Conservation (phyloP, 345 rosid genomes). For the Arabidopsis arenosa region DNA sequence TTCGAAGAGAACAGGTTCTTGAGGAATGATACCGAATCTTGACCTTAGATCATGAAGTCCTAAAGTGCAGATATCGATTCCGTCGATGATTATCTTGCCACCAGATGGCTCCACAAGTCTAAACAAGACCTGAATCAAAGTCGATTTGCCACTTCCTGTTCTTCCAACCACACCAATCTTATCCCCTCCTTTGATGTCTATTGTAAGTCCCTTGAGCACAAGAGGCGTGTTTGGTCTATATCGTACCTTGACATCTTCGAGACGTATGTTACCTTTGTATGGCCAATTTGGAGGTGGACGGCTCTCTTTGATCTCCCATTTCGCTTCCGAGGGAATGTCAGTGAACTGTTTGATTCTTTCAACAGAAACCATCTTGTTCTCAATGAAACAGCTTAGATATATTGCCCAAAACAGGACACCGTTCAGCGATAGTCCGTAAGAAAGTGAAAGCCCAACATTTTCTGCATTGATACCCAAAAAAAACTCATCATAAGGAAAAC, state of each 20-base stretch:
- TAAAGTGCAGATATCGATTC: conserved; percentile 68
- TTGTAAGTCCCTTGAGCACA: conserved; percentile 81
- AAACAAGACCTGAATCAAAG: conserved; percentile 87
- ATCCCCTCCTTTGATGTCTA: conserved; percentile 85
- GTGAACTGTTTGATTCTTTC: conserved; percentile 94
- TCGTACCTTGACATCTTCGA: conserved; percentile 81
- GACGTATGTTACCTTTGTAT: conserved; percentile 67
- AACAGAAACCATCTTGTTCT: conserved; percentile 90
- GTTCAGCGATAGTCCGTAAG: conserved; percentile 89
- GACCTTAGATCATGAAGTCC: conserved; percentile 96
- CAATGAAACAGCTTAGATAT: conserved; percentile 83
- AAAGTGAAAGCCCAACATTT: conserved; percentile 88
- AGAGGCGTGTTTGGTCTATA: conserved; percentile 90
- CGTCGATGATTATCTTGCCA: conserved; percentile 83
- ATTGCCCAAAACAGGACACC: conserved; percentile 78
- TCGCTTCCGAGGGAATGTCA: conserved; percentile 75
- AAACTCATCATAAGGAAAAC: background rate
- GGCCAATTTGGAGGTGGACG: conserved; percentile 88
- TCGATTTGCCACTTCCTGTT: conserved; percentile 97
- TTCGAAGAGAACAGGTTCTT: conserved; percentile 97
- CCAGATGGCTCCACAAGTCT: conserved; percentile 89
- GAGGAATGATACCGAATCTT: conserved; percentile 94
- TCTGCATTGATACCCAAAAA: conserved; percentile 47
- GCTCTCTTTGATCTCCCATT: conserved; percentile 69
- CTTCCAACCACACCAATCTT: conserved; percentile 95